Conservation (phyloP, 208 protist species). For the Crithidia fasciculata region DNA sequence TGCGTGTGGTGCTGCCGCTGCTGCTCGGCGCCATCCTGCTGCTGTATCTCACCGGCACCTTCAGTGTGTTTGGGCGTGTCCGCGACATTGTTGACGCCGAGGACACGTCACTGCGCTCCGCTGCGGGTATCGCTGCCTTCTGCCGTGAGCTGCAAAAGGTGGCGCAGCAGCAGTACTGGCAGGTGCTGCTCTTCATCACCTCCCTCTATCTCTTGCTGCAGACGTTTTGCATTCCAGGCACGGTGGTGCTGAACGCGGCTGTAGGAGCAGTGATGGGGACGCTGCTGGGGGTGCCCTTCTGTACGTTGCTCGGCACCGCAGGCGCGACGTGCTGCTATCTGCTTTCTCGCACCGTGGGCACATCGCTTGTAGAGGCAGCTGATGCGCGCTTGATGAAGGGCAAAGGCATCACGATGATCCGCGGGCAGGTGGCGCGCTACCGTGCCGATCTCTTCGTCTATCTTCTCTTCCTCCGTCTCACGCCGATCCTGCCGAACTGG, state of each 20-base stretch:
- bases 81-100: conserved; percentile 26
- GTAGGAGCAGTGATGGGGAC: conserved; percentile 82
- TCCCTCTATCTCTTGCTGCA: conserved; percentile 77
- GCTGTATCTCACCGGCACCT: conserved; percentile 49
- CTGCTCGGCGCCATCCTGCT: conserved; percentile 30
- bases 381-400: conserved; percentile 60
- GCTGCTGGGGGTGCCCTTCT: conserved; percentile 66
- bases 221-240: conserved; percentile 91
- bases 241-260: conserved; percentile 83
- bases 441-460: conserved; percentile 84
- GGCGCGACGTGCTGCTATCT: conserved; percentile 63
- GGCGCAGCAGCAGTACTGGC: conserved; percentile 33
- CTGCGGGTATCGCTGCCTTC: conserved; percentile 48
- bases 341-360: conserved; percentile 50
- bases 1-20: conserved; percentile 33
- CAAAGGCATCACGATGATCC: conserved; percentile 62
- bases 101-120: conserved; percentile 45
- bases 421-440: conserved; percentile 61
- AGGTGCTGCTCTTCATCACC: conserved; percentile 54
- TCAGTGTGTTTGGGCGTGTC: conserved; percentile 36
- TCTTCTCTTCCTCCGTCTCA: conserved; percentile 91
- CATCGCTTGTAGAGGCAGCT: conserved; percentile 45
- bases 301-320: conserved; percentile 59
- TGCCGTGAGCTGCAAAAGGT: conserved; percentile 51
- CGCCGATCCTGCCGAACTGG: conserved; percentile 94